phyloP scores from a whole-genome alignment of 2,329 filamentous ascomycete species.

The Alternaria rosae region DNA sequence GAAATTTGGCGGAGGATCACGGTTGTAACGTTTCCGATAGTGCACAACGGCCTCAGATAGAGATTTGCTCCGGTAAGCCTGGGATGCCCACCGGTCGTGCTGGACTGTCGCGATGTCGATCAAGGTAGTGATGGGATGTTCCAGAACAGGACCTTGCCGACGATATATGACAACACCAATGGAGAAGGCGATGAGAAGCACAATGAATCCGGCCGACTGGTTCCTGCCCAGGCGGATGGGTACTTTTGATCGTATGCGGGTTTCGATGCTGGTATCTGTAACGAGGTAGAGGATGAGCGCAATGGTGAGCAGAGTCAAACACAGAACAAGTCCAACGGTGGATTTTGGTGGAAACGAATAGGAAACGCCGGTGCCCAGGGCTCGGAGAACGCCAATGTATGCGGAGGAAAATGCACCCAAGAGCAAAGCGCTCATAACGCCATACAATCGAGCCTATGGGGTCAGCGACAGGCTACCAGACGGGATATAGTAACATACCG shows the following conservation, averaged over 20 bases:
- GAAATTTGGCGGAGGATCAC: constrained; percentile 66
- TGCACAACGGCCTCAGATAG: constrained; percentile 59
- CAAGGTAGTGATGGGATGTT: constrained; percentile 64
- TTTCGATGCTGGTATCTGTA: constrained; percentile 40
- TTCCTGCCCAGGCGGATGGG: constrained; percentile 43
- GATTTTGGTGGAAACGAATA: constrained; percentile 45
- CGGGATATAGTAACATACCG: constrained; percentile 29
- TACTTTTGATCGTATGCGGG: constrained; percentile 36
- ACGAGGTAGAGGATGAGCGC: constrained; percentile 41
- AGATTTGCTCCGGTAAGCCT: constrained; percentile 57
- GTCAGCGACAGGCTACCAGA: constrained; percentile 18
- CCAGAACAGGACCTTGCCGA: constrained; percentile 51
- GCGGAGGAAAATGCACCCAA: constrained; percentile 44
- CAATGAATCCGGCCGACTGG: constrained; percentile 43
- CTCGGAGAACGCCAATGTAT: constrained; percentile 44
- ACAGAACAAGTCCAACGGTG: constrained; percentile 39
- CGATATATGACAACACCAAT: constrained; percentile 45
- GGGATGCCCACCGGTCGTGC: constrained; percentile 59
- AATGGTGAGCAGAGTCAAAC: constrained; percentile 41
- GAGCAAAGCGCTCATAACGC: constrained; percentile 45
- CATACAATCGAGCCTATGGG: constrained; percentile 39
- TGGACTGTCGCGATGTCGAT: constrained; percentile 59
- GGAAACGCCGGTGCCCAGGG: constrained; percentile 43
- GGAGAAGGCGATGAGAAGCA: constrained; percentile 52
- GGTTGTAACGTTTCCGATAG: constrained; percentile 61